Base-by-base conservation (phyloP, 176 grass and related monocot genomes). In the Oryza meridionalis region DNA sequence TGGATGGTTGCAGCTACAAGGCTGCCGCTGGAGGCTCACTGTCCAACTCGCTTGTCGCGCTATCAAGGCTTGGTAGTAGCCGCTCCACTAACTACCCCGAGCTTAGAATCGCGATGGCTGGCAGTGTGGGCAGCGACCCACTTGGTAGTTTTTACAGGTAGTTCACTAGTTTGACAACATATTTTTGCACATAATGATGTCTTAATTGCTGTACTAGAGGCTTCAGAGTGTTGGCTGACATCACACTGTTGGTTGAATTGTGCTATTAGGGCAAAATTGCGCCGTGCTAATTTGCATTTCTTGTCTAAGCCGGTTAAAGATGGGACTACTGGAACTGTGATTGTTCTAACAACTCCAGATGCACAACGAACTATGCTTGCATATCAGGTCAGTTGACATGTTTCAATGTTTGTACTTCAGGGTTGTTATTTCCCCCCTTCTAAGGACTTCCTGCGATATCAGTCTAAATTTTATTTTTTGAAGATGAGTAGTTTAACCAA, bases 1-100 rank as follows among this genome's bases (percentile, higher is more conserved):
- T 98, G 96, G 96, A 96, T 83, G 96, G 96, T 6, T 98, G 93
- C 83, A 95, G 88, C 71, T 98, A 98, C 84, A 96, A 98, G 82
- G 96, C 91, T 10, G 96, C 93, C 45, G 93, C 96, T 2, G 96
- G 96, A 35, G 96, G 93, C 65, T 98, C 91, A 50, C 89, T 98
- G 35, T 95, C 93, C 38, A 99, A 99, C 77, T 95, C 96, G 4
- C 82, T 96, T 7, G 96, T 96, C 35, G 96, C 93, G 24, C 88
- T 99, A 76, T 84, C 91, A 11, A 91, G 93, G 75, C 89, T 94
- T 46, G 96, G 96, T 17, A 85, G 77, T 63, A 87, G 70, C 35
- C 81, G 26, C 12, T 75, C 81, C 27, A 16, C 78, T 42, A 68
- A 84, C 76, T 90, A 87, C 22, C 89, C 93, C 12, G 82, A 90